Evolutionary conservation across 1,139 yeast species (phyloP), one percentile per base, ranked within the genome.

Genomic region (Zygoascus meyerae): DNA sequence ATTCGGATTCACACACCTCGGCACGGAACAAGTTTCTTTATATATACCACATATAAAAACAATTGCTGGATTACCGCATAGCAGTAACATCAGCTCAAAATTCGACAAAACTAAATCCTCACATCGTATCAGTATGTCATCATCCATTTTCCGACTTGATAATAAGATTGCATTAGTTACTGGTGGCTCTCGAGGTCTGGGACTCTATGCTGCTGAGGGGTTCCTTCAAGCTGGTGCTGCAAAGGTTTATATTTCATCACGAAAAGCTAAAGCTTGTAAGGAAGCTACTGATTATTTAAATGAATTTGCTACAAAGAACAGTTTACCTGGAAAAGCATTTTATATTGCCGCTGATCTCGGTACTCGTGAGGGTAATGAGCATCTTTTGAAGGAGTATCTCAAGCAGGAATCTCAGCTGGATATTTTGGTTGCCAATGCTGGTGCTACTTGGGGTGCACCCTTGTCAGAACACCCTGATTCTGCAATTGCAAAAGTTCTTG

Each of bases 141-240:
- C 26, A 21, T 7, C 26, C 7, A 21, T 41, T n/a, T 45, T 45
- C 31, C 35, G 40, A n/a, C 41, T 57, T 17, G 54, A 55, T 26
- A 86, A 83, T 31, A 83, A 83, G 63, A 73, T 74, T 6, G 90
- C 86, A 1, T 77, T 81, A 11, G 73, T 84, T 53, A 84, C 92
- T n/a, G 94, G 92, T 14, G 89, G 90, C 35, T 78, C 87, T 39
- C 71, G 92, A 56, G 92, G 92, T 0, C 75, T 83, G 45, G 92
- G 92, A 0, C 74, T 79, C 49, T 66, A 78, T 59, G 78, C 83
- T 67, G 86, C 86, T 15, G 86, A 81, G 60, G 79, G 78, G 1
- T 71, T 81, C 43, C 76, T 82, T 9, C 66, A 69, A 44, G 79
- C 81, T 52, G 89, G 89, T 1, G 86, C 85, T 10, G 66, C 76